Conservation (phyloP, 352 stramenopile genomes). For the Phytophthora syringae region DNA sequence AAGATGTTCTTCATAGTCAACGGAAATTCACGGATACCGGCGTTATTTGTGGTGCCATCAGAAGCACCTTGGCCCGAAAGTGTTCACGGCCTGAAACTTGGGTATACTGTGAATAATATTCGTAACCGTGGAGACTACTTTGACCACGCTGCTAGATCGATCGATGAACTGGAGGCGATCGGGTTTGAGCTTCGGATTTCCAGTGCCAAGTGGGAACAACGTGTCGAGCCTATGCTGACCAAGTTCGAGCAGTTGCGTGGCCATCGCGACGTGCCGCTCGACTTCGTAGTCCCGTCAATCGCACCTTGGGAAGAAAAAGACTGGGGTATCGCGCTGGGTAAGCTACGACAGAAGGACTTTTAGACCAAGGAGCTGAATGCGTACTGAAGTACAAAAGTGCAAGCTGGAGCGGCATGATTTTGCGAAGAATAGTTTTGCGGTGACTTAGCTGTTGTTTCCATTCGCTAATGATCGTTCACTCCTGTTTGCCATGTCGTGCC, state of each 20-base stretch:
- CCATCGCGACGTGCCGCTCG: conserved; percentile 55
- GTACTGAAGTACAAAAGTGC: too few species aligned
- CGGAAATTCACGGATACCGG: conserved; percentile 28
- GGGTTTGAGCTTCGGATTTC: neutral
- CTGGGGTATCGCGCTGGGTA: conserved; percentile 39
- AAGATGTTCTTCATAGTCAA: conserved; percentile 38
- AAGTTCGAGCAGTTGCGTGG: conserved; percentile 4
- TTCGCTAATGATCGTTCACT: too few species aligned
- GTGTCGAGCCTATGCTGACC: neutral
- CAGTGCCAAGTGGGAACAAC: neutral
- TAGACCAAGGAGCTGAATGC: too few species aligned
- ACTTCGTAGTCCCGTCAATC: conserved; percentile 82
- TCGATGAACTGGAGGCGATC: conserved; percentile 8
- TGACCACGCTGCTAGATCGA: neutral
- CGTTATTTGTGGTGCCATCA: conserved; percentile 44
- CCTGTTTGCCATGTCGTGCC: too few species aligned
- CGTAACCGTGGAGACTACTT: neutral
- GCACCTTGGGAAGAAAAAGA: conserved; percentile 74
- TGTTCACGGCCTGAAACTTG: conserved; percentile 37
- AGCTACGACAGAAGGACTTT: neutral
- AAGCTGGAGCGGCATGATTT: too few species aligned
- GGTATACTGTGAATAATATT: neutral
- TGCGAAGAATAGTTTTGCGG: too few species aligned
- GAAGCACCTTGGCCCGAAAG: conserved; percentile 39
- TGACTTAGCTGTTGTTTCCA: too few species aligned